A percentile compares a stretch with the other conserved stretches of the same genome.
Conservation (phyloP, 805 yeast genomes). For the Sporopachydermia lactativora region DNA sequence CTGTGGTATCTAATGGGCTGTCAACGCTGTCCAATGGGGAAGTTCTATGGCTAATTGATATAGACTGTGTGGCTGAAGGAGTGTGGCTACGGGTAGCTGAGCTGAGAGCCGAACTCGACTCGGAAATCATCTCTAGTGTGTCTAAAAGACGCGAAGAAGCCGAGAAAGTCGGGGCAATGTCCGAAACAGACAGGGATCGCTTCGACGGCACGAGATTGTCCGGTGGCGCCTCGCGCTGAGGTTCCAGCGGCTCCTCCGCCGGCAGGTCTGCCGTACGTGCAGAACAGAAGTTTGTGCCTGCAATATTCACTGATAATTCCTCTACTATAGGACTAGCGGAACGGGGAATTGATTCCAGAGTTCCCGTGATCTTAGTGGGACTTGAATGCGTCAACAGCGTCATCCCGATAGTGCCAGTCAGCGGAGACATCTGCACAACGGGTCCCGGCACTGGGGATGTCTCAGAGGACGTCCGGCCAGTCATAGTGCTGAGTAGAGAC, state of each 20-base stretch:
- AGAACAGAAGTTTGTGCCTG: not conserved
- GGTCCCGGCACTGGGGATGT: not conserved
- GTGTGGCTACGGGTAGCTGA: not conserved
- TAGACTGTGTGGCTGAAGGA: not conserved
- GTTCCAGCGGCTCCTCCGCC: not conserved
- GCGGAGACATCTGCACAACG: not conserved
- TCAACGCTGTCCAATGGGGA: not conserved
- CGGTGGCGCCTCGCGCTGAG: not conserved
- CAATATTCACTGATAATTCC: not conserved
- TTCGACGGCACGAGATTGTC: not conserved
- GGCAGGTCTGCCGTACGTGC: no score
- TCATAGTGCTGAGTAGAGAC: not conserved
- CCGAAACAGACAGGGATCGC: not conserved
- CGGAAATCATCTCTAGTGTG: not conserved
- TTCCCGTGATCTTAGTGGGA: not conserved
- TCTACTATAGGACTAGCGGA: not conserved
- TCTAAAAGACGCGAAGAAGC: not conserved
- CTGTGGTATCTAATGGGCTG: not conserved
- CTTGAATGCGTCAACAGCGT: not conserved
- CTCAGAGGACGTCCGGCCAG: not conserved
- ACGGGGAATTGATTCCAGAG: not conserved
- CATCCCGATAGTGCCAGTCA: not conserved
- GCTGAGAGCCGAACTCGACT: not conserved
- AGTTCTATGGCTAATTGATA: not conserved
- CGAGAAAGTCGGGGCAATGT: not conserved